phyloP scores from a whole-genome alignment of 1,284 basidiomycete genomes.

The Naganishia albida region DNA sequence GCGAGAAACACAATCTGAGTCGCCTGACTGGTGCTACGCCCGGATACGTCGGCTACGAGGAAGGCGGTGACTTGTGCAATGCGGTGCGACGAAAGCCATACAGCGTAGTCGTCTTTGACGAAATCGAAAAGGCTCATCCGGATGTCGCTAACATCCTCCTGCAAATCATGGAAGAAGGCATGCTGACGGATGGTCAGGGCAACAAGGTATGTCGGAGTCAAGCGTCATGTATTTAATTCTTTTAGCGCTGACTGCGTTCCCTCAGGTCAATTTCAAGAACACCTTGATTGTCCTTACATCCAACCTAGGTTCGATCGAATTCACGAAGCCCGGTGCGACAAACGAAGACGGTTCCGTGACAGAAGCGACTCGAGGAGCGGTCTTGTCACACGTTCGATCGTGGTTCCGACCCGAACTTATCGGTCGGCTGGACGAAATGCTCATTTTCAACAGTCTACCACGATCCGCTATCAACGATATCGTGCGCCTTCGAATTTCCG shows the following conservation, averaged over 20 bases:
- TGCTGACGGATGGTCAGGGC: constrained; percentile 67
- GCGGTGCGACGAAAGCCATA: constrained; percentile 73
- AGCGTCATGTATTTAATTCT: not conserved
- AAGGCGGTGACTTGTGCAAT: constrained; percentile 77
- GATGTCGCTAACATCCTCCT: constrained; percentile 89
- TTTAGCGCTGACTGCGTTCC: constrained; percentile 1
- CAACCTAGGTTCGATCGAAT: constrained; percentile 70
- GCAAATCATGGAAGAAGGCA: constrained; percentile 90
- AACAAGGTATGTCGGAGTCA: constrained; percentile 13
- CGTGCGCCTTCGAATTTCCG: constrained; percentile 71
- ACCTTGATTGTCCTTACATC: constrained; percentile 92
- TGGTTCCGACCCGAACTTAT: constrained; percentile 89
- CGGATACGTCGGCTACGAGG: constrained; percentile 88
- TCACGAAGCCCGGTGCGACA: constrained; percentile 66
- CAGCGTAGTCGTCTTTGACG: constrained; percentile 45
- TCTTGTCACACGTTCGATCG: constrained; percentile 72
- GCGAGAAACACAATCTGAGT: constrained; percentile 86
- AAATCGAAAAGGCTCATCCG: constrained; percentile 35
- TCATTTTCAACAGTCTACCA: constrained; percentile 87
- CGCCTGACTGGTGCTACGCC: constrained; percentile 86
- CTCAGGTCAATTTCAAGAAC: constrained; percentile 61
- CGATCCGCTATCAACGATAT: constrained; percentile 71
- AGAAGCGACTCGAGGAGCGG: constrained; percentile 63
- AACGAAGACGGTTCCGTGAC: constrained; percentile 69
- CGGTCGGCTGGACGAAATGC: constrained; percentile 82